These are phyloP conservation scores for Neurospora sp. DNA, from an alignment of 495 filamentous ascomycete species.

Conservation along the genomic window DNA sequence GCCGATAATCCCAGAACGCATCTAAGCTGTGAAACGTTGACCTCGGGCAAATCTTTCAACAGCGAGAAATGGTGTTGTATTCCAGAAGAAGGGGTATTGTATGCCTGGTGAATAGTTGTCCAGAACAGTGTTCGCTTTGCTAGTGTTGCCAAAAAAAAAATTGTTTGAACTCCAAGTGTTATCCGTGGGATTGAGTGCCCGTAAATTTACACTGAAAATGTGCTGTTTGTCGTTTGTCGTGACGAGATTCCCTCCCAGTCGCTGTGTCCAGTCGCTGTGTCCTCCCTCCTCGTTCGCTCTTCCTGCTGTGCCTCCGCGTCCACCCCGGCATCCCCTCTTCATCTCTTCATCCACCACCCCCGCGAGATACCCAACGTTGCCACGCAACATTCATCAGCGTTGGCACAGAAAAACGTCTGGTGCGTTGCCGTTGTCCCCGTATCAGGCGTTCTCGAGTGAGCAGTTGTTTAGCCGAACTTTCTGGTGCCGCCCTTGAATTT, in stretches of 20 bases:
- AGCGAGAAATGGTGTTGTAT: not conserved
- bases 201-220: not conserved
- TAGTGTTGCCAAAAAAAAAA: not conserved
- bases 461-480: slow-evolving; percentile 35
- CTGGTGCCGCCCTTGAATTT: slow-evolving; percentile 30
- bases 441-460: not conserved
- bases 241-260: not conserved
- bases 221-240: not conserved
- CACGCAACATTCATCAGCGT: not conserved
- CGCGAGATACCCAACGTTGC: not conserved
- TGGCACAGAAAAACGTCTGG: not conserved
- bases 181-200: not conserved
- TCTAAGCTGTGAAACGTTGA: not conserved
- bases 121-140: not conserved
- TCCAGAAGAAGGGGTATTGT: not conserved
- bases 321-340: not conserved
- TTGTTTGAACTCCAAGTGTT: not conserved
- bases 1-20: slow-evolving; percentile 38
- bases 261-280: not conserved
- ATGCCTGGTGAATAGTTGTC: not conserved
- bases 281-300: not conserved
- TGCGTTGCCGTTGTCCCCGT: not conserved
- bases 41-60: not conserved
- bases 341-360: not conserved
- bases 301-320: not conserved